Evolutionary conservation across 305 asterid genomes (phyloP).

Genomic region (Euphrasia arctica): DNA sequence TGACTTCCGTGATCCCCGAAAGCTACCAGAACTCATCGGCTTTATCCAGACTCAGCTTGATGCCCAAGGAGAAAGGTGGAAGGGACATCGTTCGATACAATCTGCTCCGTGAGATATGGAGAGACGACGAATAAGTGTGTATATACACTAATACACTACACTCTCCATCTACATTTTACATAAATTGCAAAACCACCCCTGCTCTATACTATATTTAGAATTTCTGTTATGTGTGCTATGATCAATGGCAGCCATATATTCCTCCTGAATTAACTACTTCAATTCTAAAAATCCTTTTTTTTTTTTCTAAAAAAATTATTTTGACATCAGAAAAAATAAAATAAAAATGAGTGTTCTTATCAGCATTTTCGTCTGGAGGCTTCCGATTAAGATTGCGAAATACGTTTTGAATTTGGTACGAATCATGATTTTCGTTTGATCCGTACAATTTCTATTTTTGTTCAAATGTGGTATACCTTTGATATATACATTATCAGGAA

Average conservation of each 20-base stretch:
- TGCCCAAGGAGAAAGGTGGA: constrained; percentile 56
- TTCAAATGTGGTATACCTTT: background rate
- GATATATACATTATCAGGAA: no score
- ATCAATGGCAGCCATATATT: no score
- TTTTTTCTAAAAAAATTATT: background rate
- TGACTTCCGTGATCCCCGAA: constrained; percentile 65
- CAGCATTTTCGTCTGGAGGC: constrained; percentile 22
- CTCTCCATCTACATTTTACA: no score
- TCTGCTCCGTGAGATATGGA: constrained; percentile 68
- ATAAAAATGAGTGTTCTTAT: constrained; percentile 14
- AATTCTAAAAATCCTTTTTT: background rate
- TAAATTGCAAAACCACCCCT: no score
- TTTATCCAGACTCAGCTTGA: constrained; percentile 42
- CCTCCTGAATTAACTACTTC: background rate
- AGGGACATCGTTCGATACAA: constrained; percentile 54
- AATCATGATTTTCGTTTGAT: background rate
- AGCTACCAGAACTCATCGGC: constrained; percentile 42
- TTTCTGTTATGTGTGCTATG: no score
- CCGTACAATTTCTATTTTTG: background rate
- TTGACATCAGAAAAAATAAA: background rate
- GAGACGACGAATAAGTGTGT: constrained; percentile 40
- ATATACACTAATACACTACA: no score
- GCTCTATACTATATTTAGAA: no score
- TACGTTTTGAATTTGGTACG: constrained; percentile 28
- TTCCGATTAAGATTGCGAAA: constrained; percentile 25